Evolutionary conservation across 192 early-diverging fungal species (phyloP).

Genomic region (Rhizophagus clarus): DNA sequence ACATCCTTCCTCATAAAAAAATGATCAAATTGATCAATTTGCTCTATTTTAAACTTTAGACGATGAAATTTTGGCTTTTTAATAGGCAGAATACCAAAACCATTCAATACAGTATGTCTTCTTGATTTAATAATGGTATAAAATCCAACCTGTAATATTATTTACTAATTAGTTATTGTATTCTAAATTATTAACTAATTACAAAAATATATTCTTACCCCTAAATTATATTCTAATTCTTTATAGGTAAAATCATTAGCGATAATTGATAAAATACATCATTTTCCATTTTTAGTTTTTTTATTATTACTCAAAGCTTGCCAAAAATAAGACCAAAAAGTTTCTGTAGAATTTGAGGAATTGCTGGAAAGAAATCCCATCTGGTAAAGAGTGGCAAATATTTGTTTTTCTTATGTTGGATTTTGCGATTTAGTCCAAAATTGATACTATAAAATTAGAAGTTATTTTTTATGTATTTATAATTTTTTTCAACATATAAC

Average conservation of each 20-base stretch:
- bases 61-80: background rate
- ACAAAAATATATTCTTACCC: too few relatives aligned
- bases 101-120: slow-evolving; percentile 1
- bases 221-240: background rate
- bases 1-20: background rate
- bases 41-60: background rate
- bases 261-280: background rate
- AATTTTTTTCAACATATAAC: too few relatives aligned
- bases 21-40: slow-evolving; percentile 10
- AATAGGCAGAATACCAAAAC: too few relatives aligned
- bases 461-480: background rate
- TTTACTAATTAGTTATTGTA: too few relatives aligned
- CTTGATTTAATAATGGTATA: background rate
- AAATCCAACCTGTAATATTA: too few relatives aligned
- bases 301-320: background rate
- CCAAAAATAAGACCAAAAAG: too few relatives aligned
- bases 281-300: background rate
- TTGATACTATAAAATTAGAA: background rate
- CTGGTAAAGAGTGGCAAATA: too few relatives aligned
- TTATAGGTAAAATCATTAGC: background rate
- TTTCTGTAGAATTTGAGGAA: too few relatives aligned
- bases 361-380: too few relatives aligned
- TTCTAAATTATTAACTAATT: too few relatives aligned
- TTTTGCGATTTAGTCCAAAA: slow-evolving; percentile 1
- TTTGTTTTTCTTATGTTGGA: too few relatives aligned